phyloP scores from a whole-genome alignment of 2,329 filamentous ascomycete species.

The Beauveria pseudobassiana region DNA sequence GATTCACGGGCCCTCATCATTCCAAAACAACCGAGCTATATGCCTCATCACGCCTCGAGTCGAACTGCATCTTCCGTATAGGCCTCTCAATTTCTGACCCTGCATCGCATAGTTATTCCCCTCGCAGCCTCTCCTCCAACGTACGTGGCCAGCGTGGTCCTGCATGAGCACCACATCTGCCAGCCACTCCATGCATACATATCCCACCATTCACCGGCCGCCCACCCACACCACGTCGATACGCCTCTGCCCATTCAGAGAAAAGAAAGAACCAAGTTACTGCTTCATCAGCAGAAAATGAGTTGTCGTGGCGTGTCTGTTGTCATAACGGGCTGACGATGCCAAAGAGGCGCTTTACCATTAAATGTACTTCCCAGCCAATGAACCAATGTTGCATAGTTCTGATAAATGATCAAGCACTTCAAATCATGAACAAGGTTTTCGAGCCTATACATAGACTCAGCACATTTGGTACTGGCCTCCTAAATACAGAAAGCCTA shows the following conservation, averaged over 20 bases:
- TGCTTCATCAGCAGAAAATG: neutral
- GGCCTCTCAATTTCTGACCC: too few relatives aligned
- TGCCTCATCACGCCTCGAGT: too few relatives aligned
- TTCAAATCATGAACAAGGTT: neutral
- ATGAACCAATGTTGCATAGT: too few relatives aligned
- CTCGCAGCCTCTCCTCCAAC: neutral
- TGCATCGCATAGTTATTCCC: neutral
- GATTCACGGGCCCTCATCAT: too few relatives aligned
- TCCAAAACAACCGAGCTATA: too few relatives aligned
- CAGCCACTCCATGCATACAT: neutral
- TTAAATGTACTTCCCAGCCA: too few relatives aligned
- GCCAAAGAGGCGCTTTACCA: too few relatives aligned
- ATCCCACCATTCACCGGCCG: neutral
- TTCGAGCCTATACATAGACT: neutral
- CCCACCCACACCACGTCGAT: neutral
- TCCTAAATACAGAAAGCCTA: neutral
- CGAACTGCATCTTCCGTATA: too few relatives aligned
- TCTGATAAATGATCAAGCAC: neutral
- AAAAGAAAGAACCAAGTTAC: neutral
- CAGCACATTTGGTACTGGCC: neutral
- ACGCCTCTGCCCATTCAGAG: neutral
- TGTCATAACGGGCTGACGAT: too few relatives aligned
- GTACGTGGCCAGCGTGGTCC: slow-evolving; percentile 8
- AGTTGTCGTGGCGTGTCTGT: too few relatives aligned
- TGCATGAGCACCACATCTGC: slow-evolving; percentile 9